These are phyloP conservation scores for Euphorbia peplus DNA, from an alignment of 345 rosid genomes.

Conservation along the genomic window DNA sequence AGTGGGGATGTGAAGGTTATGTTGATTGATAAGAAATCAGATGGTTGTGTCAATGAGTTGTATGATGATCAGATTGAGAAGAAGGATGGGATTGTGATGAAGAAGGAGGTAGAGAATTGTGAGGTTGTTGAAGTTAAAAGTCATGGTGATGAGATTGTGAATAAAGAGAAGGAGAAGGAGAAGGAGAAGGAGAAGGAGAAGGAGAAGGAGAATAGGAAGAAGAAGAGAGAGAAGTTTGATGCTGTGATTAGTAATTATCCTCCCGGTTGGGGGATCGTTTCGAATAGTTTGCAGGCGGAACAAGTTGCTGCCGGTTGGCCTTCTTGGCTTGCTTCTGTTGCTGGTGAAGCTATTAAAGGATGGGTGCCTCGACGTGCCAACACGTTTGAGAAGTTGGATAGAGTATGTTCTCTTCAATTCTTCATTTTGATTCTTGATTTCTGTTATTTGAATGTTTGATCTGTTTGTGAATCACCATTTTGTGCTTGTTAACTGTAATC, in stretches of 20 bases:
- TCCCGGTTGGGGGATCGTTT: slow-evolving; percentile 38
- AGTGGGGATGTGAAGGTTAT: slow-evolving; percentile 47
- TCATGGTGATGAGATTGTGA: slow-evolving; percentile 5
- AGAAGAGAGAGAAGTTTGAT: slow-evolving; percentile 35
- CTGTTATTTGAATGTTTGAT: slow-evolving; percentile 4
- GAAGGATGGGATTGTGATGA: slow-evolving; percentile 23
- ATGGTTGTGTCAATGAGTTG: slow-evolving; percentile 47
- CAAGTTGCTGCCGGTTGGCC: slow-evolving; percentile 91
- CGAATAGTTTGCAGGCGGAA: slow-evolving; percentile 49
- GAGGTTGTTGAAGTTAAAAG: slow-evolving; percentile 13
- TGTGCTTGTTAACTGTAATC: neutral
- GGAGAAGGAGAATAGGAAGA: slow-evolving; percentile 29
- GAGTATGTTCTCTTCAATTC: slow-evolving; percentile 46
- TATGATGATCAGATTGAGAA: slow-evolving; percentile 48
- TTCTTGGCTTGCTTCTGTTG: slow-evolving; percentile 72
- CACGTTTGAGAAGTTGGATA: slow-evolving; percentile 73
- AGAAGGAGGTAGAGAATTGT: slow-evolving; percentile 22
- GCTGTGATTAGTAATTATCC: slow-evolving; percentile 30
- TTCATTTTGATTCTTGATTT: slow-evolving; percentile 9
- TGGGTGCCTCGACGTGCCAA: slow-evolving; percentile 72
- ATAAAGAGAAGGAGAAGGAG: slow-evolving; percentile 30
- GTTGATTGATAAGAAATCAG: slow-evolving; percentile 52
- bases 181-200: slow-evolving; percentile 29
- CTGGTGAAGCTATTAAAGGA: slow-evolving; percentile 79
- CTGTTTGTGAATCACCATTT: neutral